Evolutionary conservation across 768 basidiomycete genomes (phyloP), one percentile per base, ranked within the genome.

Genomic region (Boletus reticuloceps): DNA sequence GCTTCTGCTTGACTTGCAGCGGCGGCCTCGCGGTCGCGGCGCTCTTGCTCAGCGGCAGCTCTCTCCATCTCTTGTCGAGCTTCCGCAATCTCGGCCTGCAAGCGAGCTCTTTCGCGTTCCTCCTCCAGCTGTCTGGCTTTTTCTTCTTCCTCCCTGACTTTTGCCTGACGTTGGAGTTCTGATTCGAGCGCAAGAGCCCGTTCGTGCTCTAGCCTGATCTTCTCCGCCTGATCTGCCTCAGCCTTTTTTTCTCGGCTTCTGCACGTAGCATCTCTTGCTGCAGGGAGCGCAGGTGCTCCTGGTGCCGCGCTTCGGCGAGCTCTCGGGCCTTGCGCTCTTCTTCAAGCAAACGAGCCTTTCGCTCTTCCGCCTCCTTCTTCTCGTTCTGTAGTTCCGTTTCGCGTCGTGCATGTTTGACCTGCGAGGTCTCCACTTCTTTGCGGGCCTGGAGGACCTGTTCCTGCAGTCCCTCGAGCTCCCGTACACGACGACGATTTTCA

Each of bases 271-370:
- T 64, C 36, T 71, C 62, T 27, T 66, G 54, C 44, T 69, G 58
- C 19, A 71, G 42, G 22, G 58, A 51, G 22, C 58, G 69, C 10
- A 72, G 58, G 51, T 71, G 69, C 37, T 70, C 61, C 42, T 67
- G 66, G 50, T 72, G 69, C 17, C 38, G 63, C 10, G 60, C 63
- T 45, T 72, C 70, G 16, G 67, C 65, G 9, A 61, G 61, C 27
- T 63, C 57, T 31, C 71, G 55, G 19, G 58, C 58, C 25, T 58
- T 65, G 38, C 71, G 71, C 40, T 72, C 69, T 51, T 71, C 71
- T 50, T 71, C 69, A 3, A 71, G 61, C 12, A 55, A 59, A 25
- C 59, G 69, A 25, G 65, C 63, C 47, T 63, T 71, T 34, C 55
- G 65, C 6, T 67, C 65, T 19, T 71, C 71, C 19, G 66, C 69